phyloP scores from a whole-genome alignment of 2,329 filamentous ascomycete species.

The Trichoderma gracile region DNA sequence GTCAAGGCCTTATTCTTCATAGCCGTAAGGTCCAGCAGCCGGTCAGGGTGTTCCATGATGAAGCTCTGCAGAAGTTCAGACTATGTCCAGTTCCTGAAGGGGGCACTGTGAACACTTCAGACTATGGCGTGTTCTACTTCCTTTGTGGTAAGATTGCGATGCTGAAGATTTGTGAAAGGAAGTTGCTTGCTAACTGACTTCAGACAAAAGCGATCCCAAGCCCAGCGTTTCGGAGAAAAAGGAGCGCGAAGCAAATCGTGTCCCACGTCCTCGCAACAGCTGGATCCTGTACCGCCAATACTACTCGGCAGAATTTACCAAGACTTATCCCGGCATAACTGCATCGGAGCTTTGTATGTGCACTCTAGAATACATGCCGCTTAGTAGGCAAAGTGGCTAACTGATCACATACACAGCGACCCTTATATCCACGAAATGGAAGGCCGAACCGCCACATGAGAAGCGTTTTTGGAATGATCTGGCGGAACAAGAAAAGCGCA shows the following conservation, averaged over 20 bases:
- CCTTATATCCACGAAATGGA: conserved; percentile 35
- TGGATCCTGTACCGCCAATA: conserved; percentile 41
- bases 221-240: not conserved
- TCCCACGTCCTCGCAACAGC: conserved; percentile 37
- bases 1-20: no score
- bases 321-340: conserved; percentile 32
- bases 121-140: conserved; percentile 21
- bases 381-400: not conserved
- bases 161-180: no score
- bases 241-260: conserved; percentile 23
- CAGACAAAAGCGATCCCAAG: conserved; percentile 25
- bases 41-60: no score
- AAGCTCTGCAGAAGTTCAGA: no score
- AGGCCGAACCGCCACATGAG: conserved; percentile 31
- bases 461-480: conserved; percentile 31
- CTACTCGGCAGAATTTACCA: conserved; percentile 32
- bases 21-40: no score
- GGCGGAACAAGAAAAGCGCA: conserved; percentile 32
- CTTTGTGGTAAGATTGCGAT: conserved; percentile 29
- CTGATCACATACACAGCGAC: conserved; percentile 30
- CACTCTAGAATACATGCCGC: not conserved
- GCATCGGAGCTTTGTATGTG: conserved; percentile 38
- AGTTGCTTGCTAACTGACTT: no score
- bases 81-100: no score
- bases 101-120: no score